A percentile compares a stretch with the other conserved stretches of the same genome.
phyloP scores from a whole-genome alignment of 768 basidiomycete species.

The Cystofilobasidium capitatum region DNA sequence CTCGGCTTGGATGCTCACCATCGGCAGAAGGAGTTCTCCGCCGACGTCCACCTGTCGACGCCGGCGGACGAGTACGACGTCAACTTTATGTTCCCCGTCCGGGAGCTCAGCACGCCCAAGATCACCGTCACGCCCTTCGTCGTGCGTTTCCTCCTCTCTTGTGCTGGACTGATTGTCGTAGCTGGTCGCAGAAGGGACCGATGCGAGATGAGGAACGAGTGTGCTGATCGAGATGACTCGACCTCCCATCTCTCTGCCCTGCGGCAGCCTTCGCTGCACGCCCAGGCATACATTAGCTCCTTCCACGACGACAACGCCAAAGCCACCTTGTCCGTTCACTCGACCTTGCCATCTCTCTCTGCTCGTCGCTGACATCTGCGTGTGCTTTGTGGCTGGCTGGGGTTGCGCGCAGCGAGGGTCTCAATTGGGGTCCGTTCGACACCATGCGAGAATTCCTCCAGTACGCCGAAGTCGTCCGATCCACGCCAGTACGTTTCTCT shows the following conservation, averaged over 20 bases:
- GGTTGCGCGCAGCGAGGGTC: neutral
- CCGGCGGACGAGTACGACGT: conserved; percentile 18
- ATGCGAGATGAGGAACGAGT: too few species aligned
- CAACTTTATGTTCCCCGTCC: conserved; percentile 23
- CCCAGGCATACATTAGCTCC: too few species aligned
- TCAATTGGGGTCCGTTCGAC: neutral
- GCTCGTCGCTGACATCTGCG: neutral
- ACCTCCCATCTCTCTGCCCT: too few species aligned
- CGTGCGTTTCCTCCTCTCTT: neutral
- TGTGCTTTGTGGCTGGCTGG: neutral
- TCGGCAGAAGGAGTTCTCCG: neutral
- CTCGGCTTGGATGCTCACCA: neutral
- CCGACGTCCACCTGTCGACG: neutral
- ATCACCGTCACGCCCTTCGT: conserved; percentile 12
- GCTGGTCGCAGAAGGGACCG: too few species aligned
- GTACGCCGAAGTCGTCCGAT: neutral
- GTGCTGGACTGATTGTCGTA: too few species aligned
- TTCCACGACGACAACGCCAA: too few species aligned
- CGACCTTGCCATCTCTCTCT: too few species aligned
- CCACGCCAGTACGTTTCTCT: neutral
- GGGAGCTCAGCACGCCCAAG: conserved; percentile 7
- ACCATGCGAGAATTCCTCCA: neutral
- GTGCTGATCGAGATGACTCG: too few species aligned
- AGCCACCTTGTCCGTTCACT: too few species aligned
- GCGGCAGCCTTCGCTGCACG: too few species aligned